phyloP scores from a whole-genome alignment of 208 protist species.

The Acanthamoeba lenticulata region DNA sequence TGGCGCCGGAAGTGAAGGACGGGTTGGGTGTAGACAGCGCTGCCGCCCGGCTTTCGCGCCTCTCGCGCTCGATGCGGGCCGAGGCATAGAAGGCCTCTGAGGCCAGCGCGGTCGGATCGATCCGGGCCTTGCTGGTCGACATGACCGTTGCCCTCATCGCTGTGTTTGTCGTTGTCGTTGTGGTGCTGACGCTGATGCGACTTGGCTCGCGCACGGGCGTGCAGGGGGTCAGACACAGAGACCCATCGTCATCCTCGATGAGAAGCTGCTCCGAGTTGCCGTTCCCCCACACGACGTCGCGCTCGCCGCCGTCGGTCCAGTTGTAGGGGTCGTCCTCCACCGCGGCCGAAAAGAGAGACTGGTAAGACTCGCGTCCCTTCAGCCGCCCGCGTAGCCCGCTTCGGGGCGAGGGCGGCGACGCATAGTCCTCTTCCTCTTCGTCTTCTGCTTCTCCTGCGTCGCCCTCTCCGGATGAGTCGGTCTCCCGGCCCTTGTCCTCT shows the following conservation, averaged over 20 bases:
- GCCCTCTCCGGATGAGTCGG: background rate
- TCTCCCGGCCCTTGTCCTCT: background rate
- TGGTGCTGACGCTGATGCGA: background rate
- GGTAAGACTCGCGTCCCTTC: background rate
- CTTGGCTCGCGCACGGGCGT: background rate
- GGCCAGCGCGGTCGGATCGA: background rate
- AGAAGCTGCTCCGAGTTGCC: background rate
- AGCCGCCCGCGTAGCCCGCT: background rate
- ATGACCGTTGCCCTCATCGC: too few species aligned
- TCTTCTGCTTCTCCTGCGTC: conserved; percentile 2
- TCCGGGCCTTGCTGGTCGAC: background rate
- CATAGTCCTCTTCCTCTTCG: background rate
- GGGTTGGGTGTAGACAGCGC: background rate
- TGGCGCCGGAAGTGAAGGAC: background rate
- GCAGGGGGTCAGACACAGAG: background rate
- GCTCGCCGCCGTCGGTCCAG: background rate
- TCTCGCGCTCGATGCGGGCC: background rate
- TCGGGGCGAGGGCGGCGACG: background rate
- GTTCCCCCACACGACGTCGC: conserved; percentile 12
- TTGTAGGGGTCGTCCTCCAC: background rate
- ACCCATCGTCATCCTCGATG: background rate
- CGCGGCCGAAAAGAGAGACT: conserved; percentile 3
- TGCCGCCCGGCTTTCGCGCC: background rate
- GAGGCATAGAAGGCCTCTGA: conserved; percentile 8
- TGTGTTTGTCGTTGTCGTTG: background rate